Conservation (phyloP, 108 stramenopile species). For the Stephanodiscus triporus region DNA sequence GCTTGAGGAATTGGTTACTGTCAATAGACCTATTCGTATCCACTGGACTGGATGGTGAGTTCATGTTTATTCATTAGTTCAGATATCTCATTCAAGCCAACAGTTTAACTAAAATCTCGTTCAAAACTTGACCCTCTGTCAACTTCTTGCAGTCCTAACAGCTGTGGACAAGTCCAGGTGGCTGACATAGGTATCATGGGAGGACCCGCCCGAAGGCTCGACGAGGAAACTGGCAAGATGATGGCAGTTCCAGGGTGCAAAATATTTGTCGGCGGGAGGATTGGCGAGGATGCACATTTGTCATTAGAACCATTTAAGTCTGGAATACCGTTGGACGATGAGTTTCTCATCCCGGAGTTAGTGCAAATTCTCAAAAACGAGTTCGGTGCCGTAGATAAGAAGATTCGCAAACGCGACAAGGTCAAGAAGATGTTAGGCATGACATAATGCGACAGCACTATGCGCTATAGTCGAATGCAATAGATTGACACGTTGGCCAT, state of each 20-base stretch:
- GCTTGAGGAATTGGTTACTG: slow-evolving; percentile 79
- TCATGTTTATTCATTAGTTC: background rate
- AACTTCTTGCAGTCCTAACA: slow-evolving; percentile 75
- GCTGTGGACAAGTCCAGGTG: slow-evolving; percentile 94
- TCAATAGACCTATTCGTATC: slow-evolving; percentile 86
- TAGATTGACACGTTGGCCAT: background rate
- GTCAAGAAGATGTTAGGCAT: slow-evolving; percentile 26
- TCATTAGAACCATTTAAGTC: slow-evolving; percentile 73
- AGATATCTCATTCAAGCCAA: too few species aligned
- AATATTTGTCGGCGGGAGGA: slow-evolving; percentile 89
- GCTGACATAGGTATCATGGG: slow-evolving; percentile 98
- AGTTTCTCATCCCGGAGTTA: slow-evolving; percentile 72
- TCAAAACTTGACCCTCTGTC: background rate
- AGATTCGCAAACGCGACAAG: slow-evolving; percentile 23
- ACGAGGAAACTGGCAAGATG: slow-evolving; percentile 76
- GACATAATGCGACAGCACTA: background rate
- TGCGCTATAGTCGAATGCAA: background rate
- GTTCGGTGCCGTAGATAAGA: slow-evolving; percentile 80
- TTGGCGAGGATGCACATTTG: slow-evolving; percentile 88
- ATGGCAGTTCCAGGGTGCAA: slow-evolving; percentile 93
- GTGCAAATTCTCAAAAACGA: slow-evolving; percentile 77
- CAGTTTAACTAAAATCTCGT: background rate
- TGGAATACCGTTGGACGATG: slow-evolving; percentile 78
- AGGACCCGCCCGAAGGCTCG: slow-evolving; percentile 81
- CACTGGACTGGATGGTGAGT: slow-evolving; percentile 95